Evolutionary conservation across 208 protist species (phyloP).

Genomic region (Leishmania tropica): DNA sequence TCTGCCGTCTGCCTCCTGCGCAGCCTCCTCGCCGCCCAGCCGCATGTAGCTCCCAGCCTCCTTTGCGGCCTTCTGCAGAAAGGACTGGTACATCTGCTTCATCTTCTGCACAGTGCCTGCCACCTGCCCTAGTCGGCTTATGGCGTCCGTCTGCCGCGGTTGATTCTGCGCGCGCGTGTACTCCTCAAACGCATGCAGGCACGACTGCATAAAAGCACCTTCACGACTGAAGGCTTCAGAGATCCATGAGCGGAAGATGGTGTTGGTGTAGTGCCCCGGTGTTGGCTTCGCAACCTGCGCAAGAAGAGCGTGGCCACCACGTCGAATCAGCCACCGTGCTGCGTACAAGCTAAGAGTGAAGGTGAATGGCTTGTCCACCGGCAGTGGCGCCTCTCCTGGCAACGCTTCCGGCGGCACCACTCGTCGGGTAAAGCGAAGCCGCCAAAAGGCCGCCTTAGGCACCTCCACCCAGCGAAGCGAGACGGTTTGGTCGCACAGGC

Average conservation of each 20-base stretch:
- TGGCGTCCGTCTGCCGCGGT: constrained; percentile 39
- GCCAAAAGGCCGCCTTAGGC: constrained; percentile 18
- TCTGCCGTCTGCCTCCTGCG: background rate
- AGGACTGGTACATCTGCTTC: constrained; percentile 44
- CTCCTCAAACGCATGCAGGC: constrained; percentile 60
- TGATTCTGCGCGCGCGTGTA: constrained; percentile 50
- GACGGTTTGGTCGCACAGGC: constrained; percentile 21
- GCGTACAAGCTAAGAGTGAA: constrained; percentile 44
- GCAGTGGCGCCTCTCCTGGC: constrained; percentile 3
- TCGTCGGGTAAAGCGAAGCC: constrained; percentile 16
- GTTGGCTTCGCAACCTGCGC: background rate
- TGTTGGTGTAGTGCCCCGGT: constrained; percentile 33
- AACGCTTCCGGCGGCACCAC: background rate
- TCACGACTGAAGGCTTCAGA: constrained; percentile 57
- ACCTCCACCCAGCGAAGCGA: constrained; percentile 42
- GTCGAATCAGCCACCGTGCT: constrained; percentile 49
- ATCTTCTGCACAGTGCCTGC: constrained; percentile 48
- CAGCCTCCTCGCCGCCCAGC: background rate
- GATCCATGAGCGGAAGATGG: constrained; percentile 50
- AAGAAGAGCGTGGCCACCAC: constrained; percentile 12
- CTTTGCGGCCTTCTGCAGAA: constrained; percentile 62
- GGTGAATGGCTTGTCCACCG: constrained; percentile 16
- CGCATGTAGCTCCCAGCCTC: constrained; percentile 26
- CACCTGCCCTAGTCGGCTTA: constrained; percentile 46
- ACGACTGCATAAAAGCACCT: constrained; percentile 51